Evolutionary conservation across 2,329 filamentous ascomycete genomes (phyloP).

Genomic region (Pseudogymnoascus destructans): DNA sequence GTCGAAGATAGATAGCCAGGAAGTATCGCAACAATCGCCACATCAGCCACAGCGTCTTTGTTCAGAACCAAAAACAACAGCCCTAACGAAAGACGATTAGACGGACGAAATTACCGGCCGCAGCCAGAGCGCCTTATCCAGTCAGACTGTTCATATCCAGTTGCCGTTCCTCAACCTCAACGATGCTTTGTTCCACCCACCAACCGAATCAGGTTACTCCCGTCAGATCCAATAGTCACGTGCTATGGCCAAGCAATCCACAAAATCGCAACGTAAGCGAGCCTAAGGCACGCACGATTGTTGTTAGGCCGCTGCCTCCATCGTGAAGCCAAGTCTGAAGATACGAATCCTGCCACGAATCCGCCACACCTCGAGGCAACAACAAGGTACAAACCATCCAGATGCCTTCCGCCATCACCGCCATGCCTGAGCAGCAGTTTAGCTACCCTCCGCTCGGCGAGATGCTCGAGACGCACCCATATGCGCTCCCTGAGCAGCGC

Average conservation of each 20-base stretch:
- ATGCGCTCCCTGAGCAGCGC: slow-evolving; percentile 5
- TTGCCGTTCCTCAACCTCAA: background rate
- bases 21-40: background rate
- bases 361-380: slow-evolving; percentile 2
- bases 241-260: background rate
- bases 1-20: background rate
- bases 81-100: background rate
- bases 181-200: background rate
- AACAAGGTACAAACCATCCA: background rate
- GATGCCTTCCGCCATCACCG: slow-evolving; percentile 1
- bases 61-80: background rate
- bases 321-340: slow-evolving; percentile 6
- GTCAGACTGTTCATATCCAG: background rate
- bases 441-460: slow-evolving; percentile 10
- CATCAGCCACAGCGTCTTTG: background rate
- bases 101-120: background rate
- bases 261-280: slow-evolving; percentile 1
- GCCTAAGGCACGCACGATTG: slow-evolving; percentile 4
- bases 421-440: slow-evolving; percentile 10
- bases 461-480: slow-evolving; percentile 4
- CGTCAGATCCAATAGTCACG: background rate
- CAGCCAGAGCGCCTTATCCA: background rate
- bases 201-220: background rate
- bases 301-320: slow-evolving; percentile 3
- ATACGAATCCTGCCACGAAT: slow-evolving; percentile 6